These are phyloP conservation scores for Tetracentron sinense DNA, from an alignment of 164 flowering plant genomes.

Conservation along the genomic window DNA sequence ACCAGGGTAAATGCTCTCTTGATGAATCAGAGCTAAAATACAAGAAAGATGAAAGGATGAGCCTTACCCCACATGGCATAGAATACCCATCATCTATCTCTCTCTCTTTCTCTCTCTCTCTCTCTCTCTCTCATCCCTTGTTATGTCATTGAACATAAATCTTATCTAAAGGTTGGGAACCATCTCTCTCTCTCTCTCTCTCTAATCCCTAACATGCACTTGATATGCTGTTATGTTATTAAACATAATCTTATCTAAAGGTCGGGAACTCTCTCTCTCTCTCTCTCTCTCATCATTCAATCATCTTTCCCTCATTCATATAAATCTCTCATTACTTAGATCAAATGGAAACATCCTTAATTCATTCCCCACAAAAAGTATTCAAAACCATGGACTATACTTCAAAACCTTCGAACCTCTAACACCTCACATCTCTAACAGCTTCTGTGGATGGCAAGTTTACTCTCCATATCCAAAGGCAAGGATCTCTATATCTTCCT, in stretches of 20 bases:
- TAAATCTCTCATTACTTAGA: not conserved
- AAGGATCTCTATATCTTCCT: slow-evolving; percentile 28
- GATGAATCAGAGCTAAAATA: not conserved
- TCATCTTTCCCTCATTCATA: not conserved
- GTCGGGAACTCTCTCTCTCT: not conserved
- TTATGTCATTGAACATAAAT: too few relatives aligned
- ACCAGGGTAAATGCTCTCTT: not conserved
- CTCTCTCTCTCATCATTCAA: not conserved
- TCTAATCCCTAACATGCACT: not conserved
- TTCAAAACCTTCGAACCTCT: not conserved
- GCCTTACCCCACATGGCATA: not conserved
- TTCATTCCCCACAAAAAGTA: not conserved
- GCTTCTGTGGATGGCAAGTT: slow-evolving; percentile 22
- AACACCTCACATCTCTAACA: slow-evolving; percentile 2
- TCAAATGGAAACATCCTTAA: not conserved
- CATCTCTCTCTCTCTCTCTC: not conserved
- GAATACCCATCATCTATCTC: too few relatives aligned
- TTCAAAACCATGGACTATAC: not conserved
- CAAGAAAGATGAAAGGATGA: not conserved
- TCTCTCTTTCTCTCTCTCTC: not conserved
- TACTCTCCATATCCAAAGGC: not conserved
- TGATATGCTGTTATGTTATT: too few relatives aligned
- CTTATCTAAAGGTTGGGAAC: not conserved
- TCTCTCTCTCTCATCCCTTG: not conserved
- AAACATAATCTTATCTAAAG: not conserved